Percentiles rank a stretch among this genome's conserved stretches.
These are phyloP conservation scores for Chlorella sp. DNA, from an alignment of 139 green algal species.

Conservation along the genomic window DNA sequence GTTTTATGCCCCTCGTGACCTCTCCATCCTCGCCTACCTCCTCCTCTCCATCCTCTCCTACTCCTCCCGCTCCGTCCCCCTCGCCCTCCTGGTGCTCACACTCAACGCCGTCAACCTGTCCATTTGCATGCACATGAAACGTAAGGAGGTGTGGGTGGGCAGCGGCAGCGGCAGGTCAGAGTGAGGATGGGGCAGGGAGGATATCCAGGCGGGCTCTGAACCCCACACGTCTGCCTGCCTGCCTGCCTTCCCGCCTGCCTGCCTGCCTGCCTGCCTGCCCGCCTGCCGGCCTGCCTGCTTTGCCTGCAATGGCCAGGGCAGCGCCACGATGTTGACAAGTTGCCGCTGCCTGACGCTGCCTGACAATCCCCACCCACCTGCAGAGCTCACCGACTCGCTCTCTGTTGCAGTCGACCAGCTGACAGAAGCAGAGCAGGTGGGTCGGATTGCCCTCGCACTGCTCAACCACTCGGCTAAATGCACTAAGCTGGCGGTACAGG, in stretches of 20 bases:
- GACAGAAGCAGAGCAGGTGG: background rate
- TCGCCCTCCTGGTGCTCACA: slow-evolving; percentile 11
- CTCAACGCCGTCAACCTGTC: slow-evolving; percentile 21
- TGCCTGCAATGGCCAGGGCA: background rate
- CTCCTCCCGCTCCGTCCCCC: background rate
- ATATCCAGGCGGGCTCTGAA: background rate
- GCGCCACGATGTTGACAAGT: background rate
- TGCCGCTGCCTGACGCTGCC: background rate
- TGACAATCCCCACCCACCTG: background rate
- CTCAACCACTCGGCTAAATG: too few relatives aligned
- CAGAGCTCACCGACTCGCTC: slow-evolving; percentile 24
- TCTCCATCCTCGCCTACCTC: slow-evolving; percentile 8
- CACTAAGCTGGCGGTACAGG: too few relatives aligned
- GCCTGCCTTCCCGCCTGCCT: background rate
- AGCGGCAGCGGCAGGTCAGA: background rate
- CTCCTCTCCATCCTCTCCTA: background rate
- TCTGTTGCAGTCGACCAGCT: background rate
- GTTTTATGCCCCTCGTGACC: background rate
- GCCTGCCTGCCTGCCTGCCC: background rate
- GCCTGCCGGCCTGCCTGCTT: background rate
- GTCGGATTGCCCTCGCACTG: too few relatives aligned
- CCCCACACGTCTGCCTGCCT: background rate
- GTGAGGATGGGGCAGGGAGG: background rate
- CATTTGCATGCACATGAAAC: slow-evolving; percentile 4
- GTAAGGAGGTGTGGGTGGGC: background rate